A percentile compares a stretch with the other conserved stretches of the same genome.
phyloP scores from a whole-genome alignment of 2,329 filamentous ascomycete species.

The Leptosphaerulina australis region DNA sequence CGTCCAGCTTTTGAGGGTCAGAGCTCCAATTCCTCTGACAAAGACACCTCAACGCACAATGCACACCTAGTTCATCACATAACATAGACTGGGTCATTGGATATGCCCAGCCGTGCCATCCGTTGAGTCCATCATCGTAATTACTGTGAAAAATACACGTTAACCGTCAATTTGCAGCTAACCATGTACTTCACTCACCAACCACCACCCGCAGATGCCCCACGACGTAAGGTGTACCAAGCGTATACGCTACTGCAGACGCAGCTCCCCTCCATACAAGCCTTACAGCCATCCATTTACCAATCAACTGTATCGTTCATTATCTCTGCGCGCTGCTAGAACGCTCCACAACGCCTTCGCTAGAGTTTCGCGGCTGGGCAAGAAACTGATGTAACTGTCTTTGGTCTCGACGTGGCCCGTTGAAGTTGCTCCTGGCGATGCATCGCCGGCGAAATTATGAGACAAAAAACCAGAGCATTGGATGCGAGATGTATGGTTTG shows the following conservation, averaged over 20 bases:
- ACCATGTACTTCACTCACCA: slow-evolving; percentile 11
- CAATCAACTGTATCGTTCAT: slow-evolving; percentile 4
- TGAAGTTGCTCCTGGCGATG: too few relatives aligned
- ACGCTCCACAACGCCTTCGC: neutral
- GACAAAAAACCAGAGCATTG: neutral
- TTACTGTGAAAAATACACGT: slow-evolving; percentile 5
- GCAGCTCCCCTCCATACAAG: slow-evolving; percentile 6
- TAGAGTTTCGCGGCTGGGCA: neutral
- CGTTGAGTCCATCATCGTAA: neutral
- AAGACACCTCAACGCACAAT: neutral
- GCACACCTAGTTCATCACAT: neutral
- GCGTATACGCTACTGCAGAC: slow-evolving; percentile 14
- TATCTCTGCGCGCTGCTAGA: slow-evolving; percentile 7
- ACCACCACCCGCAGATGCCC: slow-evolving; percentile 16
- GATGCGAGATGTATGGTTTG: neutral
- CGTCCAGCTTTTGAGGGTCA: neutral
- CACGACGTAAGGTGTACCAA: slow-evolving; percentile 15
- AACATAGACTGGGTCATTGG: neutral
- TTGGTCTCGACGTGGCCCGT: too few relatives aligned
- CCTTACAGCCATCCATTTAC: slow-evolving; percentile 5
- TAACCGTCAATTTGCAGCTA: slow-evolving; percentile 5
- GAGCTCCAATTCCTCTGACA: slow-evolving; percentile 8
- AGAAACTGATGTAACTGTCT: neutral
- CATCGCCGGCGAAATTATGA: neutral
- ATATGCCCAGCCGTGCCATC: neutral